Percentiles rank a stretch among this genome's conserved stretches.
phyloP scores from a whole-genome alignment of 768 basidiomycete genomes.

The Hygrophoropsis aurantiaca region DNA sequence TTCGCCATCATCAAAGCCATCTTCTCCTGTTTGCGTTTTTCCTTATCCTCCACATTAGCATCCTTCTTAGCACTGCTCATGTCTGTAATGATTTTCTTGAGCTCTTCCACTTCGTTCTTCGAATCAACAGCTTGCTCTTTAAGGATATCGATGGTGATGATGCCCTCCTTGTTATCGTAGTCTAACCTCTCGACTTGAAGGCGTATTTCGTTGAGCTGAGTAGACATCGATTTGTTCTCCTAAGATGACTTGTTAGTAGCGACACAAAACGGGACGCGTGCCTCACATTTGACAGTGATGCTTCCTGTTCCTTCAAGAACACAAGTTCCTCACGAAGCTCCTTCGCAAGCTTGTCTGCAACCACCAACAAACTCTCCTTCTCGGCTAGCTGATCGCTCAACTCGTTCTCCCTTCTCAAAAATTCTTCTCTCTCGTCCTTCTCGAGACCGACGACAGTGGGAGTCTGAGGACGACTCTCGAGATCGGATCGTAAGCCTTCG shows the following conservation, averaged over 20 bases:
- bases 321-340: slow-evolving; percentile 87
- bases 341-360: slow-evolving; percentile 83
- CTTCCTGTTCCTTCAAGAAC: slow-evolving; percentile 91
- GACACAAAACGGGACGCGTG: slow-evolving; percentile 4
- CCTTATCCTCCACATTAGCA: slow-evolving; percentile 91
- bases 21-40: slow-evolving; percentile 98
- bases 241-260: slow-evolving; percentile 27
- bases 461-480: slow-evolving; percentile 88
- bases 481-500: slow-evolving; percentile 67
- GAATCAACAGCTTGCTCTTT: slow-evolving; percentile 93
- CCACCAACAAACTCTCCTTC: slow-evolving; percentile 77
- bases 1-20: slow-evolving; percentile 99
- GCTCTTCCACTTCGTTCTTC: slow-evolving; percentile 84
- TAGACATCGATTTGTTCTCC: slow-evolving; percentile 95
- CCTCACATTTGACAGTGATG: slow-evolving; percentile 68
- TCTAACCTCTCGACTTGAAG: slow-evolving; percentile 89
- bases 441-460: slow-evolving; percentile 87
- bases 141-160: slow-evolving; percentile 90
- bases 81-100: slow-evolving; percentile 76
- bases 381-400: slow-evolving; percentile 91
- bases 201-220: slow-evolving; percentile 89
- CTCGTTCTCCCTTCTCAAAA: slow-evolving; percentile 95
- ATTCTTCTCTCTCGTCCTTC: slow-evolving; percentile 97
- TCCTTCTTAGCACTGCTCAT: slow-evolving; percentile 82
- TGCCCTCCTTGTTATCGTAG: slow-evolving; percentile 94